Evolutionary conservation across 805 yeast species (phyloP), one percentile per base, ranked within the genome.

Genomic region (Myxozyma udenii): DNA sequence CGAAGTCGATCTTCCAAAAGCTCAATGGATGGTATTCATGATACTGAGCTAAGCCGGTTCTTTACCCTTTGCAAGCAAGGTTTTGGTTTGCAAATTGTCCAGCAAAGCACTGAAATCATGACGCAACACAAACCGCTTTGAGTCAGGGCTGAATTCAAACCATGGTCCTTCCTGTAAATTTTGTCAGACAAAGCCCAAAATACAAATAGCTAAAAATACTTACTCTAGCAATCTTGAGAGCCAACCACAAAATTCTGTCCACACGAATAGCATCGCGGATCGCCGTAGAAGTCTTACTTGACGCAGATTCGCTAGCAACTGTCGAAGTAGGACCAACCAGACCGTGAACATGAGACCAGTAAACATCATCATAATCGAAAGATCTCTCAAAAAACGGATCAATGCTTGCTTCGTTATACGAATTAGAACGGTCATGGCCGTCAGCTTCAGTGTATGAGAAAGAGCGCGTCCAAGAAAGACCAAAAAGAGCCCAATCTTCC

Each of bases 221-320:
- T 37, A 51, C 55, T 42, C 32, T 35, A 3, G 51, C 48, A n/a
- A 53, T 43, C 19, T 41, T 42, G 26, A 53, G 41, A 5, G 48
- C 58, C 36, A 50, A 16, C 58, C 58, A 53, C 24, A 53, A 19
- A 3, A 53, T 37, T 9, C 58, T 30, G 23, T 53, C 58, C 22
- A 53, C 55, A 18, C 58, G 40, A 19, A n/a, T 26, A 16, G 50
- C 18, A 24, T 37, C 44, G 7, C 38, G 18, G 14, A n/a, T 22
- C 1, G 36, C 50, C n/a, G n/a, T n/a, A n/a, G n/a, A n/a, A 11
- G 9, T 18, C 19, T 49, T 44, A 2, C 35, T 24, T 22, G 16
- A 22, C 2, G 16, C 32, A 16, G 16, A 12, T 28, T 28, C 33
- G 9, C 14, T 28, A 9, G 33, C 33, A 5, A 25, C 36, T 14